Evolutionary conservation across 192 early-diverging fungal genomes (phyloP).

Genomic region (Pilaira anomala): DNA sequence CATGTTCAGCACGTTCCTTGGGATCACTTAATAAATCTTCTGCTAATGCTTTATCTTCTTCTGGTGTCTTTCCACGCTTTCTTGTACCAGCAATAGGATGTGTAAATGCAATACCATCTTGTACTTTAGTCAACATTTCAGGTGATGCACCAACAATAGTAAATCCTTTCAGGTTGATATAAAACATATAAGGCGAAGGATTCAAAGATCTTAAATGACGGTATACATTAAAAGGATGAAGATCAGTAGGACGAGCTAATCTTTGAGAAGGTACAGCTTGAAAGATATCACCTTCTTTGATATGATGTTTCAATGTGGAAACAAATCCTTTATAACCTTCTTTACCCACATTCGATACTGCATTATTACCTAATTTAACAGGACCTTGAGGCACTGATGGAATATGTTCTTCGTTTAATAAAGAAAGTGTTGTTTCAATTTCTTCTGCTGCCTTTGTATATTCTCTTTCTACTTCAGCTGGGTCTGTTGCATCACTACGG

Average conservation of each 20-base stretch:
- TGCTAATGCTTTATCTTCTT: conserved; percentile 89
- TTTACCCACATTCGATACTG: conserved; percentile 87
- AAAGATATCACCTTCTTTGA: conserved; percentile 95
- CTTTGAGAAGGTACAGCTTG: conserved; percentile 96
- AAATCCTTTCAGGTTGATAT: conserved; percentile 90
- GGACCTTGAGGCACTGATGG: conserved; percentile 80
- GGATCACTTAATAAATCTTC: conserved; percentile 85
- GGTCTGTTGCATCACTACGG: conserved; percentile 58
- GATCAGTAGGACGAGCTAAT: conserved; percentile 75
- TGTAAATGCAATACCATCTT: conserved; percentile 74
- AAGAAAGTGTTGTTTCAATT: conserved; percentile 64
- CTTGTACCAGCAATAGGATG: conserved; percentile 99
- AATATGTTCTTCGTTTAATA: conserved; percentile 67
- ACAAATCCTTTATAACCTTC: conserved; percentile 91
- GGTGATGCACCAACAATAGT: conserved; percentile 97
- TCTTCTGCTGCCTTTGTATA: conserved; percentile 70
- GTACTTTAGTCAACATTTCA: conserved; percentile 95
- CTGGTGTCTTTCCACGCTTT: conserved; percentile 77
- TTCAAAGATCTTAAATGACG: conserved; percentile 91
- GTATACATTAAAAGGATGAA: conserved; percentile 99
- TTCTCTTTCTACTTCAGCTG: conserved; percentile 48
- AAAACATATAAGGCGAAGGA: conserved; percentile 99
- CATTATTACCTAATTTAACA: conserved; percentile 61
- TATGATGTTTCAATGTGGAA: conserved; percentile 80
- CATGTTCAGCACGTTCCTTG: conserved; percentile 97